These are phyloP conservation scores for Cryptococcus jaspeensis DNA, from an alignment of 1,284 basidiomycete genomes.

Conservation along the genomic window DNA sequence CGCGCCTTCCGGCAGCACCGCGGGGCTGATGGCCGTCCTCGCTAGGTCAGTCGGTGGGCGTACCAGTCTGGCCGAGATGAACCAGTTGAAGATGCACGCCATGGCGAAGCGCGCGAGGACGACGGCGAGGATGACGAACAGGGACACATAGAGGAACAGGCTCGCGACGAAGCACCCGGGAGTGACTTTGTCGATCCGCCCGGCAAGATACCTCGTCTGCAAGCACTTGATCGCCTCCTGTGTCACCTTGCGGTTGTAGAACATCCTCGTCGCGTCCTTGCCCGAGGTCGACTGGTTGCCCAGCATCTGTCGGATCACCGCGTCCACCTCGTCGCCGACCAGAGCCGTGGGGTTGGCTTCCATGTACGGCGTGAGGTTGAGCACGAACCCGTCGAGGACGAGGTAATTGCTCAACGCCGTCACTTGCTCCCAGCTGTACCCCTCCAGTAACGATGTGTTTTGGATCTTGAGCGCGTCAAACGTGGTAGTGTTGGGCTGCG, in stretches of 20 bases:
- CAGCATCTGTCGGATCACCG: constrained; percentile 74
- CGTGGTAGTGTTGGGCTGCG: constrained; percentile 61
- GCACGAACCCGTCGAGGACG: constrained; percentile 88
- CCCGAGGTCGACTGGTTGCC: constrained; percentile 60
- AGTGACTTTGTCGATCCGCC: constrained; percentile 93
- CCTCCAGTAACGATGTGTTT: constrained; percentile 67
- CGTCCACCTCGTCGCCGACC: constrained; percentile 74
- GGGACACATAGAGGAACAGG: constrained; percentile 85
- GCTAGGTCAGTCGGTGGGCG: constrained; percentile 68
- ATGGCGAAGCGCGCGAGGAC: constrained; percentile 90
- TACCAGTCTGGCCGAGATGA: constrained; percentile 75
- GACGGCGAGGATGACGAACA: constrained; percentile 86
- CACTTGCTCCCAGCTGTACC: constrained; percentile 87
- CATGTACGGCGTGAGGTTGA: constrained; percentile 90
- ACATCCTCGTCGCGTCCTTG: constrained; percentile 85
- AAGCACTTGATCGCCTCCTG: constrained; percentile 73
- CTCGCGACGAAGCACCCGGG: constrained; percentile 92
- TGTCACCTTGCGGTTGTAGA: constrained; percentile 68
- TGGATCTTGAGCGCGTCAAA: constrained; percentile 62
- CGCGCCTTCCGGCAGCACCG: constrained; percentile 91
- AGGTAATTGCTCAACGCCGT: constrained; percentile 66
- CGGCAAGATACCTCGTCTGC: constrained; percentile 79
- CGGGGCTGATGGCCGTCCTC: constrained; percentile 78
- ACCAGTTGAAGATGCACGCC: constrained; percentile 97
- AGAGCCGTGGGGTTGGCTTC: constrained; percentile 67